Evolutionary conservation across 2,329 filamentous ascomycete species (phyloP).

Genomic region (Talaromyces atroroseus): DNA sequence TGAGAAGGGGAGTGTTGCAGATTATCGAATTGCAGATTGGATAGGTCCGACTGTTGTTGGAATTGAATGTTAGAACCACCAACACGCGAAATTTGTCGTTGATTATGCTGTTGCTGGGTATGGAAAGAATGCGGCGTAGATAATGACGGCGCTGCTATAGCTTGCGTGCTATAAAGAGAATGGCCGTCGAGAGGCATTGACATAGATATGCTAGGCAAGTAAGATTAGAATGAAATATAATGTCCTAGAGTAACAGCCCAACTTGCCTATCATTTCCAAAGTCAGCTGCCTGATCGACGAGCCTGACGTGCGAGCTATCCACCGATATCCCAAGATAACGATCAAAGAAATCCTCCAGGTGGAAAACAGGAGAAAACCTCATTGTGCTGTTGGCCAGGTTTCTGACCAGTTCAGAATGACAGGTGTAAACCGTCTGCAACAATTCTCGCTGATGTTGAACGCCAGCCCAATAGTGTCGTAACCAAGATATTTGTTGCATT

Average conservation of each 20-base stretch:
- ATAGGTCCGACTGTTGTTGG: conserved; percentile 4
- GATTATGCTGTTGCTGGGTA: conserved; percentile 5
- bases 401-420: conserved; percentile 76
- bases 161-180: conserved; percentile 12
- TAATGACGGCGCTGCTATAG: conserved; percentile 8
- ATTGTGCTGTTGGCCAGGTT: conserved; percentile 62
- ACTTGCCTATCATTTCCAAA: conserved; percentile 49
- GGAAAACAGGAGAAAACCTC: conserved; percentile 72
- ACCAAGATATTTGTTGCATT: conserved; percentile 71
- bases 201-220: conserved; percentile 11
- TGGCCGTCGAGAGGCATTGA: conserved; percentile 8
- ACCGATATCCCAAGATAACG: conserved; percentile 68
- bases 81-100: conserved; percentile 1
- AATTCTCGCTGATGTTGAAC: conserved; percentile 76
- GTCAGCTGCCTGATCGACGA: conserved; percentile 62
- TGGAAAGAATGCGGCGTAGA: conserved; percentile 10
- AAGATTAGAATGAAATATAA: background rate
- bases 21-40: conserved; percentile 4
- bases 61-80: background rate
- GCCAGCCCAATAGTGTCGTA: conserved; percentile 69
- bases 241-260: background rate
- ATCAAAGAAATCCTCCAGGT: conserved; percentile 83
- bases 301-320: conserved; percentile 68
- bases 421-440: conserved; percentile 68
- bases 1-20: conserved; percentile 1